Base-by-base conservation (phyloP, 306 rosid genomes). In the Prunus armeniaca region DNA sequence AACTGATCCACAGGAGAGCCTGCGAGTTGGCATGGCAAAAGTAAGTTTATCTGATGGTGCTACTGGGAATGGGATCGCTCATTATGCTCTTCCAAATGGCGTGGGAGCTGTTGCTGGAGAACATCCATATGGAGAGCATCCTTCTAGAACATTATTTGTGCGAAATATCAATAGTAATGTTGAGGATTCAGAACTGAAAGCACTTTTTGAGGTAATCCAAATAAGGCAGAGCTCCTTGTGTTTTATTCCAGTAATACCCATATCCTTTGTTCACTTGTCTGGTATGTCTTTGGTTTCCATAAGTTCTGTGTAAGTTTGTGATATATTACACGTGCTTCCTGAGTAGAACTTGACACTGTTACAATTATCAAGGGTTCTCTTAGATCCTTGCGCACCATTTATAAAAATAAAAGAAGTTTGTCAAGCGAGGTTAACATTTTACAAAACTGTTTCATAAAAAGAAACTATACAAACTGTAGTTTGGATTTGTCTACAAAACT, bases 121-220 rank as follows among this genome's bases (percentile, higher is more conserved):
- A 85, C 97, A 93, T 86, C 97, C 96, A 27, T 93, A 89, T 79
- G 97, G 97, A 18, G 96, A 93, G 86, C 97, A 90, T 90, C 97
- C 97, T 82, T 93, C 97, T 50, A 91, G 97, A 82, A 93, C 97
- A 61, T 81, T 93, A 72, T 93, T 93, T 84, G 97, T 93, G 80
- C 91, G 97, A 30, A 93, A 93, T 86, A 93, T 93, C 82, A 93
- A 93, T 76, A 90, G 96, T 86, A 93, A 87, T 72, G 97, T 90
- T 6, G 97, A 93, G 83, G 97, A 93, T 83, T 84, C 92, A n/a
- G 97, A 93, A 84, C 84, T 93, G 76, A 91, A 73, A 73, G 75
- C 85, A 9, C 91, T 89, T 78, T 93, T 93, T 85, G 97, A 93
- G 97, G 97, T 93, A 82, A 73, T 78, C 74, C 20, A 83, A 68